A percentile compares a stretch with the other conserved stretches of the same genome.
Conservation (phyloP, 2,329 filamentous ascomycete species). For the Calycina marina region DNA sequence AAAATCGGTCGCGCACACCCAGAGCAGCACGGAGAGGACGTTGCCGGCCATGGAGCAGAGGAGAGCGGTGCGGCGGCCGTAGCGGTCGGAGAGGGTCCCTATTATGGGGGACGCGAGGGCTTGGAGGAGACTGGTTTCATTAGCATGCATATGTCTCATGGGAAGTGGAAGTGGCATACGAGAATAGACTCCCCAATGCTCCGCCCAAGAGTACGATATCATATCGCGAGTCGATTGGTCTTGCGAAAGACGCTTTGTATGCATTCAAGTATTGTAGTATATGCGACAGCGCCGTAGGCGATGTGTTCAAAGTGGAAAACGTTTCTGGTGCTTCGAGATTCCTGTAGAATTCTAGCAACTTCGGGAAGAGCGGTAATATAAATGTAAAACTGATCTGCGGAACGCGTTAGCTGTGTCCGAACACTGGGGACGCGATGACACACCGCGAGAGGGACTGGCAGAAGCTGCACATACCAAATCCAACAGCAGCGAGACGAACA, state of each 20-base stretch:
- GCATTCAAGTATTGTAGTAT: constrained; percentile 75
- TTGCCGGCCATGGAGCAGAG: constrained; percentile 89
- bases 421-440: constrained; percentile 1
- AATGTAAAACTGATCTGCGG: constrained; percentile 3
- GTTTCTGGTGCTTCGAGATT: constrained; percentile 52
- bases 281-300: constrained; percentile 58
- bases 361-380: constrained; percentile 74
- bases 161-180: constrained; percentile 30
- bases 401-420: constrained; percentile 1
- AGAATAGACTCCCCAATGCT: constrained; percentile 84
- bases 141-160: not conserved
- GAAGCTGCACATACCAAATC: constrained; percentile 57
- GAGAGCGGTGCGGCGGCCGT: constrained; percentile 76
- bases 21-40: constrained; percentile 81
- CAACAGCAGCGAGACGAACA: constrained; percentile 78
- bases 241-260: constrained; percentile 87
- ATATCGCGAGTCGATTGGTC: constrained; percentile 89
- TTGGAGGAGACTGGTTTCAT: constrained; percentile 48
- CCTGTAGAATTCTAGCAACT: constrained; percentile 91
- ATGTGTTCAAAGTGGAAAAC: constrained; percentile 27
- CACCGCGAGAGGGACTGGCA: not conserved
- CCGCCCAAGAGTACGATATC: constrained; percentile 93
- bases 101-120: constrained; percentile 87
- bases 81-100: constrained; percentile 70
- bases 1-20: constrained; percentile 89